These are phyloP conservation scores for Oxytropis ochrocephala DNA, from an alignment of 306 rosid species.

Conservation along the genomic window DNA sequence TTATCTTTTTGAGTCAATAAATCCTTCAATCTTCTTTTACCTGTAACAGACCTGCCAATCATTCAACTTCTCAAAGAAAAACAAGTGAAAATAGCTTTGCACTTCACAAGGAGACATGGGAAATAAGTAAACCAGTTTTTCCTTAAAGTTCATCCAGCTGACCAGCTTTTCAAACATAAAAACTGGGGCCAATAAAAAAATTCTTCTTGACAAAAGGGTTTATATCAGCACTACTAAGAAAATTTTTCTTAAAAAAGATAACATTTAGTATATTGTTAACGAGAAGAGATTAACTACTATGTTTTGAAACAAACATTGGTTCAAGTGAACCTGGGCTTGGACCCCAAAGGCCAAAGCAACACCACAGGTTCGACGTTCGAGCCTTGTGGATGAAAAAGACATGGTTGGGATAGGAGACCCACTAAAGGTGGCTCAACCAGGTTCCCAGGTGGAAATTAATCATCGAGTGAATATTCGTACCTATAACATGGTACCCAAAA, in stretches of 20 bases:
- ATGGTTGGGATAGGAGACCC: no score
- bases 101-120: not conserved
- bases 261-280: not conserved
- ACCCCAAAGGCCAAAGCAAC: no score
- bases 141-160: not conserved
- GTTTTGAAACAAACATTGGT: no score
- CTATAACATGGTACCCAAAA: no score
- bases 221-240: not conserved
- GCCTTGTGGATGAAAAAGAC: no score
- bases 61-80: conserved; percentile 27
- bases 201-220: not conserved
- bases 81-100: not conserved
- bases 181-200: not conserved
- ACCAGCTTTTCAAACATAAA: not conserved
- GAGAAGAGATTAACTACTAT: no score
- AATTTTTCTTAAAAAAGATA: not conserved
- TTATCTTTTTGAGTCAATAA: conserved; percentile 74
- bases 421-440: no score
- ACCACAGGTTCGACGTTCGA: no score
- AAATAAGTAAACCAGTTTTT: not conserved
- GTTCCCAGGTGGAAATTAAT: no score
- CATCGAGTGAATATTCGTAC: no score
- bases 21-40: conserved; percentile 70
- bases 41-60: conserved; percentile 40
- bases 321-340: no score